A percentile compares a stretch with the other conserved stretches of the same genome.
These are phyloP conservation scores for Lantana camara DNA, from an alignment of 257 asterid genomes.

Conservation along the genomic window DNA sequence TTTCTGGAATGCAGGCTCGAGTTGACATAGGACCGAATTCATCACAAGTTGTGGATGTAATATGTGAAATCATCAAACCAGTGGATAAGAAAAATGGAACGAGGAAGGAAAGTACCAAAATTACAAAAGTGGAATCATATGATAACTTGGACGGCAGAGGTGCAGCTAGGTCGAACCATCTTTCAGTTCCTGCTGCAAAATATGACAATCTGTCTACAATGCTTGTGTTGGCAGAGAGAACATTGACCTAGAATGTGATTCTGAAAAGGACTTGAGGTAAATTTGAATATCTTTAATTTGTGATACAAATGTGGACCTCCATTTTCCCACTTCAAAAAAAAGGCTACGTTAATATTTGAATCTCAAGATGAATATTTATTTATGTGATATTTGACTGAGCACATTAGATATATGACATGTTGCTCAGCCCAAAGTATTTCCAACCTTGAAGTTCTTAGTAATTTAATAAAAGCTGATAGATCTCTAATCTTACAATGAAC, in stretches of 20 bases:
- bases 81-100: constrained; percentile 32
- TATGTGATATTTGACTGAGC: neutral
- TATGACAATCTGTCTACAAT: constrained; percentile 30
- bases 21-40: constrained; percentile 39
- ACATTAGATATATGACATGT: no score
- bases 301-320: constrained; percentile 12
- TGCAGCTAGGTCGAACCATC: constrained; percentile 35
- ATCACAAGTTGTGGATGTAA: constrained; percentile 39
- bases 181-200: constrained; percentile 33
- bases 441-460: neutral
- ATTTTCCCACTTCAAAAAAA: constrained; percentile 17
- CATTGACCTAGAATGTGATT: constrained; percentile 66
- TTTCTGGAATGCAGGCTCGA: constrained; percentile 54
- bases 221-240: constrained; percentile 32
- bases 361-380: constrained; percentile 10
- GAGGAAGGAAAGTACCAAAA: constrained; percentile 38
- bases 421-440: constrained; percentile 3
- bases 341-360: neutral
- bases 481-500: neutral
- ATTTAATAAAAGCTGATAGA: neutral
- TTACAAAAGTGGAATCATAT: constrained; percentile 33
- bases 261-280: constrained; percentile 62
- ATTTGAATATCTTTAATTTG: constrained; percentile 19
- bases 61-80: constrained; percentile 39
- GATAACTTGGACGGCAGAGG: constrained; percentile 34